Evolutionary conservation across 2,329 filamentous ascomycete genomes (phyloP).

Genomic region (Fusarium brachygibbosum): DNA sequence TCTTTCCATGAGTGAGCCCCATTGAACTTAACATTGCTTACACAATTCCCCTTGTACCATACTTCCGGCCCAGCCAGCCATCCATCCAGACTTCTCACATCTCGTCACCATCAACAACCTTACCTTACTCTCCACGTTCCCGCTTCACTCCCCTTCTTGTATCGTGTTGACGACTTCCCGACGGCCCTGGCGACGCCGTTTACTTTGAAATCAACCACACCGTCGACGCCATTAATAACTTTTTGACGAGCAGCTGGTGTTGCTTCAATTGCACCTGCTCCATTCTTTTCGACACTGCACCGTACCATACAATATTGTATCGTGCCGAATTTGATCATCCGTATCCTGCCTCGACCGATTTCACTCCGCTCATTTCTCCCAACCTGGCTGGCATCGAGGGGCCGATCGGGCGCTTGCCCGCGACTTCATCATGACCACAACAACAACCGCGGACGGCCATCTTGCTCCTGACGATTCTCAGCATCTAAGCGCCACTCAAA

Average conservation of each 20-base stretch:
- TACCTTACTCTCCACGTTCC: constrained; percentile 31
- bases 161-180: constrained; percentile 41
- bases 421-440: constrained; percentile 54
- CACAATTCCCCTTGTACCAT: constrained; percentile 46
- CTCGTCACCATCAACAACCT: constrained; percentile 42
- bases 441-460: constrained; percentile 49
- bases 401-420: constrained; percentile 58
- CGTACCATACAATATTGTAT: constrained; percentile 2
- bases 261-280: constrained; percentile 47
- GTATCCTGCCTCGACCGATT: constrained; percentile 29
- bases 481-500: constrained; percentile 66
- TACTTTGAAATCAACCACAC: constrained; percentile 16
- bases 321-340: constrained; percentile 14
- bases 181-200: constrained; percentile 43
- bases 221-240: constrained; percentile 19
- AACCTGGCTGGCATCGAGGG: constrained; percentile 56
- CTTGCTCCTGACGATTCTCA: constrained; percentile 38
- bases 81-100: constrained; percentile 33
- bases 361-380: constrained; percentile 39
- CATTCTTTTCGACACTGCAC: constrained; percentile 26
- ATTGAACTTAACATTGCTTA: constrained; percentile 42
- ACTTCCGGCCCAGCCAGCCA: constrained; percentile 23
- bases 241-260: constrained; percentile 43
- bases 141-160: constrained; percentile 31
- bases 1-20: constrained; percentile 26